phyloP scores from a whole-genome alignment of 257 asterid species.

The Plantago ovata region DNA sequence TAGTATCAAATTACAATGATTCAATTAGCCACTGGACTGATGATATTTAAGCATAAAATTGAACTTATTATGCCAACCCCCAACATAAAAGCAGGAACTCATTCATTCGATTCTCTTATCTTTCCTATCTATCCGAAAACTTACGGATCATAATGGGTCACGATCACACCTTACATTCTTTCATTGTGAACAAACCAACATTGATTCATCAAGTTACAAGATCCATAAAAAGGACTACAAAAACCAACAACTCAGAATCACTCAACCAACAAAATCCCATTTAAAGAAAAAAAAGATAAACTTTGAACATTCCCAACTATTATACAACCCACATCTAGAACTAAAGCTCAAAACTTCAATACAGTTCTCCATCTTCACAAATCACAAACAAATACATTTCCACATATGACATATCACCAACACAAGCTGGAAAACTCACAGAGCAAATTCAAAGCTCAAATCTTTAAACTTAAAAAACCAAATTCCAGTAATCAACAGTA shows the following conservation, averaged over 20 bases:
- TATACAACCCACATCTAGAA: not conserved
- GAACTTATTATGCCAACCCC: not conserved
- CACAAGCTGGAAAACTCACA: not conserved
- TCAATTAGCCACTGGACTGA: not conserved
- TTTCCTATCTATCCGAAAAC: not conserved
- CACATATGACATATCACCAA: slow-evolving; percentile 2
- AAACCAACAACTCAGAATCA: slow-evolving; percentile 1
- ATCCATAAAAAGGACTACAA: not conserved
- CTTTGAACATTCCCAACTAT: not conserved
- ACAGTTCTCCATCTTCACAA: not conserved
- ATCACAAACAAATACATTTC: not conserved
- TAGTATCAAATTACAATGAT: no score
- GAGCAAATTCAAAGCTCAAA: not conserved
- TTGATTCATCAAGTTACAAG: not conserved
- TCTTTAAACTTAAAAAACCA: not conserved
- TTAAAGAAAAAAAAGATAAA: not conserved
- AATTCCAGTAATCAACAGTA: not conserved
- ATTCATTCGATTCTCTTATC: not conserved
- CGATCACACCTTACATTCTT: not conserved
- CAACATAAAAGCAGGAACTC: not conserved
- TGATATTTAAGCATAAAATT: not conserved
- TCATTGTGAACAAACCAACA: not conserved
- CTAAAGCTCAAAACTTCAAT: slow-evolving; percentile 1
- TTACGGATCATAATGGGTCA: not conserved
- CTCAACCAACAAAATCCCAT: slow-evolving; percentile 11